A percentile compares a stretch with the other conserved stretches of the same genome.
phyloP scores from a whole-genome alignment of 2,329 filamentous ascomycete species.

The Nectriaceae sp. region DNA sequence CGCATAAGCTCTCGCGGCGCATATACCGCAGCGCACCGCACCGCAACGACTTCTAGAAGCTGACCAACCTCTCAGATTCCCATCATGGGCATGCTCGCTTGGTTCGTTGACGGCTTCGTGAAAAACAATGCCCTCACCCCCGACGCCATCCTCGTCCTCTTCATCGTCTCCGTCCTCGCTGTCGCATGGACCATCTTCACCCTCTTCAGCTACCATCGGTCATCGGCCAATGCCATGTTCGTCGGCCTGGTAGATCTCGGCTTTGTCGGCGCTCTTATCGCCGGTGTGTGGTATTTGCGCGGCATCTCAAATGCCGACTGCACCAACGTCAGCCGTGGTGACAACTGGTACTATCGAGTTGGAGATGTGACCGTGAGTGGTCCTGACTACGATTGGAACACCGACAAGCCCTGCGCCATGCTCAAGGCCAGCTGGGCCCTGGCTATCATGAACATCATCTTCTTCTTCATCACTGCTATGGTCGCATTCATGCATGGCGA shows the following conservation, averaged over 20 bases:
- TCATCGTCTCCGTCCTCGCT: slow-evolving; percentile 66
- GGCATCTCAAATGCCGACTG: slow-evolving; percentile 68
- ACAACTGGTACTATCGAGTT: slow-evolving; percentile 58
- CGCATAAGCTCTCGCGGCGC: no score
- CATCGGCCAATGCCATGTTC: slow-evolving; percentile 60
- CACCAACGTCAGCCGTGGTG: slow-evolving; percentile 52
- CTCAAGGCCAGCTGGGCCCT: slow-evolving; percentile 89
- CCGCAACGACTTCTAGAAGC: not conserved
- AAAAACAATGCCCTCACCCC: slow-evolving; percentile 59
- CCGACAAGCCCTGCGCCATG: slow-evolving; percentile 84
- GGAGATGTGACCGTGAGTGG: slow-evolving; percentile 60
- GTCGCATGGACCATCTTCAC: slow-evolving; percentile 66
- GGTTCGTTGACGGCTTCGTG: slow-evolving; percentile 64
- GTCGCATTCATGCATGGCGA: slow-evolving; percentile 65
- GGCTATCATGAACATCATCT: slow-evolving; percentile 82
- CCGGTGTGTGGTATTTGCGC: slow-evolving; percentile 60
- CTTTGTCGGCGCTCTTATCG: slow-evolving; percentile 67
- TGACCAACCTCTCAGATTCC: slow-evolving; percentile 51
- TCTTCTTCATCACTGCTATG: slow-evolving; percentile 77
- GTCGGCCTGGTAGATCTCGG: slow-evolving; percentile 60
- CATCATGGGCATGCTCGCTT: slow-evolving; percentile 66
- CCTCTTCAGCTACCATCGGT: slow-evolving; percentile 67
- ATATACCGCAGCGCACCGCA: not conserved
- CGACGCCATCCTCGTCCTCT: slow-evolving; percentile 64
- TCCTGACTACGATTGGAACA: slow-evolving; percentile 52